phyloP scores from a whole-genome alignment of 768 basidiomycete species.

The Leucocoprinus birnbaumii region DNA sequence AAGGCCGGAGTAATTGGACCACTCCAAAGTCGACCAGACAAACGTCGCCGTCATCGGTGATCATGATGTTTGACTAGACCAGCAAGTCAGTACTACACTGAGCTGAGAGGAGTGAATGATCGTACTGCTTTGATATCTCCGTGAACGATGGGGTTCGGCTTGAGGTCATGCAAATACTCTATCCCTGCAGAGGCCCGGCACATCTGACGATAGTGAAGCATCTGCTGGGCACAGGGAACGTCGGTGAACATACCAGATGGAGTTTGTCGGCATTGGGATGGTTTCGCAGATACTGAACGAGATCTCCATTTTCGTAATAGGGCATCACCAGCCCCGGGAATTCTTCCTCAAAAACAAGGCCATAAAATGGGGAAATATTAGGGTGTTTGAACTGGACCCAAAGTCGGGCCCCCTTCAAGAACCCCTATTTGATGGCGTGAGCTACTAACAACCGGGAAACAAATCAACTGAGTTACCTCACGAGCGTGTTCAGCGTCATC shows the following conservation, averaged over 20 bases:
- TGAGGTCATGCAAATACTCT: slow-evolving; percentile 15
- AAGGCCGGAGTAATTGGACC: slow-evolving; percentile 29
- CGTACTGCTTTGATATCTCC: slow-evolving; percentile 36
- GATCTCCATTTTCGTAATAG: slow-evolving; percentile 15
- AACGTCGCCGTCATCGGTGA: slow-evolving; percentile 27
- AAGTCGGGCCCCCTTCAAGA: slow-evolving; percentile 14
- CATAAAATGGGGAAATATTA: slow-evolving; percentile 16
- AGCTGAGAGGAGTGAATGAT: not conserved
- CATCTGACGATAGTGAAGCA: not conserved
- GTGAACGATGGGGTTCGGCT: slow-evolving; percentile 23
- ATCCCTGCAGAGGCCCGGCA: slow-evolving; percentile 15
- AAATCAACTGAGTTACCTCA: not conserved
- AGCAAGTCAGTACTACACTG: not conserved
- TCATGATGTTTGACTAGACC: slow-evolving; percentile 34
- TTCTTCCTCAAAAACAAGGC: slow-evolving; percentile 14
- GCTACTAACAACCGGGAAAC: too few species aligned
- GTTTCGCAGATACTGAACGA: slow-evolving; percentile 11
- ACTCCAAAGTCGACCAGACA: slow-evolving; percentile 38
- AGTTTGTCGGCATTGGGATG: slow-evolving; percentile 10
- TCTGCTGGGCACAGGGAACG: too few species aligned
- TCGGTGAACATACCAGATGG: slow-evolving; percentile 8
- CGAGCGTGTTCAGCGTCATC: not conserved
- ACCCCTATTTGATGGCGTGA: slow-evolving; percentile 3
- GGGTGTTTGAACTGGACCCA: slow-evolving; percentile 15
- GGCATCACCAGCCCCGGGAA: slow-evolving; percentile 16